Conservation (phyloP, 1,284 basidiomycete genomes). For the Ganoderma multipileum region DNA sequence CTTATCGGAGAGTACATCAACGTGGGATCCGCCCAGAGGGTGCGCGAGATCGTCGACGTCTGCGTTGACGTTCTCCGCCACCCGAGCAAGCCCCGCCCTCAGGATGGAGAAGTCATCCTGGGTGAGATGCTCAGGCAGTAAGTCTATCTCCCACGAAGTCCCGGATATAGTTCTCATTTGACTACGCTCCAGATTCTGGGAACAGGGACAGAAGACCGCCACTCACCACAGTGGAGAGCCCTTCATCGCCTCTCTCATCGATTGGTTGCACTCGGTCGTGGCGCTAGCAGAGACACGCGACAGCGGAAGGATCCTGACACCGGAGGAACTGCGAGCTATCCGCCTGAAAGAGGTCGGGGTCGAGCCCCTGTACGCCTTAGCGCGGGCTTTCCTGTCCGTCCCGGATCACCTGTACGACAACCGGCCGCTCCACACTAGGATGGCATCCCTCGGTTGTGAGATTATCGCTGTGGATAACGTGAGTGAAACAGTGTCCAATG, state of each 20-base stretch:
- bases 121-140: constrained; percentile 7
- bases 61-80: not conserved
- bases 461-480: constrained; percentile 40
- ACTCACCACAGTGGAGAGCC: constrained; percentile 24
- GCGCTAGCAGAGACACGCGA: constrained; percentile 38
- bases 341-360: constrained; percentile 43
- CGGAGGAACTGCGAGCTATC: constrained; percentile 41
- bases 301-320: constrained; percentile 34
- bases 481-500: constrained; percentile 13
- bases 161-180: constrained; percentile 1
- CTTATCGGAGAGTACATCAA: constrained; percentile 52
- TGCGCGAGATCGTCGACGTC: constrained; percentile 36
- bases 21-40: constrained; percentile 34
- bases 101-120: not conserved
- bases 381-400: constrained; percentile 43
- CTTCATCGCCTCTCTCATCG: constrained; percentile 30
- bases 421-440: constrained; percentile 40
- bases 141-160: not conserved
- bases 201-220: not conserved
- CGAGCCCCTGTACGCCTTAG: constrained; percentile 41
- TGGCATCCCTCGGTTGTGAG: constrained; percentile 28
- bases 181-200: constrained; percentile 29
- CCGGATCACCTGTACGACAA: constrained; percentile 38
- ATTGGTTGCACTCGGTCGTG: constrained; percentile 41
- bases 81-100: not conserved